Evolutionary conservation across 768 basidiomycete genomes (phyloP), one percentile per base, ranked within the genome.

Genomic region (Xerocomellus amylosporus): DNA sequence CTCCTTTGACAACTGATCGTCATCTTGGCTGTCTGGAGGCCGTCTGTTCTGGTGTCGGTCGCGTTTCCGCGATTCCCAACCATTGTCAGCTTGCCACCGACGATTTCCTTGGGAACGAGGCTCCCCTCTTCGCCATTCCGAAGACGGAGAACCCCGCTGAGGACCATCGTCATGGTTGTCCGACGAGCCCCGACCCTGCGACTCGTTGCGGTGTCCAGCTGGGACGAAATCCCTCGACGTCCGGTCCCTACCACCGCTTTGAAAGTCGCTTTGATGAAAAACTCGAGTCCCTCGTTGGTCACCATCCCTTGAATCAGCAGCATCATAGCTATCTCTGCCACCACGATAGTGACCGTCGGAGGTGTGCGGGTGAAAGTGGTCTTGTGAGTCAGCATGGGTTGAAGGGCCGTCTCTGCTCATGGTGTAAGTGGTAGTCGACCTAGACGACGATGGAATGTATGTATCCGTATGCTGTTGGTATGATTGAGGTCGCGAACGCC

Each of bases 41-140:
- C 55, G 58, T 46, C 74, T 70, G 42, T 55, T 66, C 74, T 77
- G 79, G 8, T 70, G 69, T 64, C 75, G 76, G 51, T 77, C 77
- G 55, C 73, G 73, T 47, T 79, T 79, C 48, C 79, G 77, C 42
- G 73, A 63, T 9, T 79, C 81, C 84, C 84, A 85, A 17, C 80
- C 81, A 51, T 71, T 72, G 47, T 74, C 71, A 14, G 64, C 69
- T 55, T 68, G 71, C 69, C 68, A 68, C 33, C 70, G 65, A 55
- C 62, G 70, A 55, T 60, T 65, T 52, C 67, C 66, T 60, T 62
- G 65, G 15, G 59, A 51, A 45, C 60, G 69, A 34, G 58, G 39
- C 17, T 69, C 74, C 37, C 71, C 71, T 57, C 67, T 70, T 38
- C 61, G 58, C 58, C 81, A 77, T 17, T 81, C 80, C 8, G 73